These are phyloP conservation scores for Martiniozyma abietophila DNA, from an alignment of 805 yeast genomes.

Conservation along the genomic window DNA sequence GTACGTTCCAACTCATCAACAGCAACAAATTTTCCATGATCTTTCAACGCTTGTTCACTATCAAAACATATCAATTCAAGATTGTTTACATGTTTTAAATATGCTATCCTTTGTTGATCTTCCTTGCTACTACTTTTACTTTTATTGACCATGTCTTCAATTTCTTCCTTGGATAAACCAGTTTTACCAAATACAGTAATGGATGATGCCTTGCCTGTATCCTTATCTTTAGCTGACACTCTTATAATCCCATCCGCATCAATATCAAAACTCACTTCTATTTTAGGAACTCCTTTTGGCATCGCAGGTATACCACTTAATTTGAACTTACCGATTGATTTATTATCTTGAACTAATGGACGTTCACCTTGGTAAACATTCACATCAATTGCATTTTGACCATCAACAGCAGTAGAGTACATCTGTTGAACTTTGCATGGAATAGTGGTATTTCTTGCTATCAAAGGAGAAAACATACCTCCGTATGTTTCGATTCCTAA, in stretches of 20 bases:
- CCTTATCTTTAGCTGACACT: conserved; percentile 90
- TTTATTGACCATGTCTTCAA: conserved; percentile 83
- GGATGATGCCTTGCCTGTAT: conserved; percentile 86
- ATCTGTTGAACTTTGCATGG: conserved; percentile 92
- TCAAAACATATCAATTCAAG: conserved; percentile 29
- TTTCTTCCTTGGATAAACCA: conserved; percentile 83
- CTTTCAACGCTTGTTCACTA: conserved; percentile 26
- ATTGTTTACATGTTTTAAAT: conserved; percentile 75
- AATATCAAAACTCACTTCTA: conserved; percentile 87
- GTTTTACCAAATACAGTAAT: conserved; percentile 96
- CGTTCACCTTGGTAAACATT: conserved; percentile 98
- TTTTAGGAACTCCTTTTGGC: conserved; percentile 84
- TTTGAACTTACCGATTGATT: conserved; percentile 89
- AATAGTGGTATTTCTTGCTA: conserved; percentile 84
- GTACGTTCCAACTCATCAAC: conserved; percentile 13
- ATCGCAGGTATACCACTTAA: conserved; percentile 85
- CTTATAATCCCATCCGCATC: conserved; percentile 97
- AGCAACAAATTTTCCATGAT: conserved; percentile 17
- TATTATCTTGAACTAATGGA: conserved; percentile 91
- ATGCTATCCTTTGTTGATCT: conserved; percentile 35
- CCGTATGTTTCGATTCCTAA: conserved; percentile 96
- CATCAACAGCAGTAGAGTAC: conserved; percentile 91
- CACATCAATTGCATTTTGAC: conserved; percentile 90
- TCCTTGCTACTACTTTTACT: conserved; percentile 84
- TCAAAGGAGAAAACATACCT: conserved; percentile 85